Evolutionary conservation across 2,329 filamentous ascomycete genomes (phyloP).

Genomic region (Nigrospora sphaerica): DNA sequence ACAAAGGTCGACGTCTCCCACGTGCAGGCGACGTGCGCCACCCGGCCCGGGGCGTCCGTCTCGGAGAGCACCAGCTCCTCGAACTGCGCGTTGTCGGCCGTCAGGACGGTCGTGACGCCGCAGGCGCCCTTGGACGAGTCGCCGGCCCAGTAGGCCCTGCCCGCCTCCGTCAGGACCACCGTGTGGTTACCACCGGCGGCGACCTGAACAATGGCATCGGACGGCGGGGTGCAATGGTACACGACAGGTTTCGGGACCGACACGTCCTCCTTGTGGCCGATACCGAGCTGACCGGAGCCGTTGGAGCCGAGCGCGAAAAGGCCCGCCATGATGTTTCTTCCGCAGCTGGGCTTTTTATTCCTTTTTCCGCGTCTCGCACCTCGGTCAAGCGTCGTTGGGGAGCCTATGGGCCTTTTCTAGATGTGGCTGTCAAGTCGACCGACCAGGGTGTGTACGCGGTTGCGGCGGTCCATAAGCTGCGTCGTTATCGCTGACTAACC

Average conservation of each 20-base stretch:
- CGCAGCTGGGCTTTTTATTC: too few relatives aligned
- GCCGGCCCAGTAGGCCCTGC: conserved; percentile 59
- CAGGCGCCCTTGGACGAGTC: conserved; percentile 49
- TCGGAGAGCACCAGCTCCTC: conserved; percentile 27
- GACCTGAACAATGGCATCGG: conserved; percentile 29
- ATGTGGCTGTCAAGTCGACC: too few relatives aligned
- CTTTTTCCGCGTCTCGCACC: neutral
- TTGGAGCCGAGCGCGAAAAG: conserved; percentile 71
- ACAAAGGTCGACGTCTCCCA: conserved; percentile 71
- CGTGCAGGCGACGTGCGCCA: conserved; percentile 57
- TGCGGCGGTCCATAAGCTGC: too few relatives aligned
- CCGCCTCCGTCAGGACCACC: conserved; percentile 56
- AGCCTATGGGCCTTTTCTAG: too few relatives aligned
- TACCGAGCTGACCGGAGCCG: conserved; percentile 64
- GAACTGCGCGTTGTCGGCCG: conserved; percentile 28
- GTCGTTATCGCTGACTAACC: too few relatives aligned
- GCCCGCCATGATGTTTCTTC: conserved; percentile 31
- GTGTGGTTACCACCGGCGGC: conserved; percentile 82
- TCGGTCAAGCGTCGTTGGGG: too few relatives aligned
- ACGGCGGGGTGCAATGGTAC: conserved; percentile 38
- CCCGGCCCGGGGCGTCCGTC: conserved; percentile 14
- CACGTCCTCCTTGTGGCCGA: conserved; percentile 65
- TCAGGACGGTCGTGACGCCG: conserved; percentile 28
- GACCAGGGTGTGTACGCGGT: too few relatives aligned
- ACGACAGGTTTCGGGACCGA: conserved; percentile 55